phyloP scores from a whole-genome alignment of 148 eudicot genomes.

The Rhododendron ferrugineum region DNA sequence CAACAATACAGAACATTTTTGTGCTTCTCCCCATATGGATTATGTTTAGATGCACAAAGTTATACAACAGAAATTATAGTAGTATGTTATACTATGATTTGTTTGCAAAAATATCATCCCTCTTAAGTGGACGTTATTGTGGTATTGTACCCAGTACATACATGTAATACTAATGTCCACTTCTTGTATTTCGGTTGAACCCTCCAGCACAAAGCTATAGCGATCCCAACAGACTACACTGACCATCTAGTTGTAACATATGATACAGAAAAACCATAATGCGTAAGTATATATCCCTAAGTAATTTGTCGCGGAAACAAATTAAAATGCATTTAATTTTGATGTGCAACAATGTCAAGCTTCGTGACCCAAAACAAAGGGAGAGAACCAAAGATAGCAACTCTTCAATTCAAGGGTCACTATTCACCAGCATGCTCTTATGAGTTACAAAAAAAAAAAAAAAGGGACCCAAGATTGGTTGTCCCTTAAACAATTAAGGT shows the following conservation, averaged over 20 bases:
- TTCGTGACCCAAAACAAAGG: background rate
- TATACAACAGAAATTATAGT: too few relatives aligned
- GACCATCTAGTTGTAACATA: too few relatives aligned
- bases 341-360: background rate
- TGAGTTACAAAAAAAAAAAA: background rate
- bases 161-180: background rate
- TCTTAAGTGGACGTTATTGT: too few relatives aligned
- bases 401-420: background rate
- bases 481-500: slow-evolving; percentile 21
- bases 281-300: background rate
- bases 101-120: too few relatives aligned
- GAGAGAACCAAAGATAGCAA: background rate
- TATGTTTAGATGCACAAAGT: too few relatives aligned
- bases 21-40: too few relatives aligned
- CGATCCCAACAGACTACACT: too few relatives aligned
- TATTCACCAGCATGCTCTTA: background rate
- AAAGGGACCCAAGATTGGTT: slow-evolving; percentile 20
- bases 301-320: background rate
- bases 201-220: too few relatives aligned
- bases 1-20: too few relatives aligned
- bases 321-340: background rate
- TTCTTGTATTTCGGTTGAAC: background rate
- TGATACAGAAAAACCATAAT: background rate
- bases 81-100: too few relatives aligned
- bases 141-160: too few relatives aligned